phyloP scores from a whole-genome alignment of 345 rosid genomes.

The Psidium friedrichsthalianum region DNA sequence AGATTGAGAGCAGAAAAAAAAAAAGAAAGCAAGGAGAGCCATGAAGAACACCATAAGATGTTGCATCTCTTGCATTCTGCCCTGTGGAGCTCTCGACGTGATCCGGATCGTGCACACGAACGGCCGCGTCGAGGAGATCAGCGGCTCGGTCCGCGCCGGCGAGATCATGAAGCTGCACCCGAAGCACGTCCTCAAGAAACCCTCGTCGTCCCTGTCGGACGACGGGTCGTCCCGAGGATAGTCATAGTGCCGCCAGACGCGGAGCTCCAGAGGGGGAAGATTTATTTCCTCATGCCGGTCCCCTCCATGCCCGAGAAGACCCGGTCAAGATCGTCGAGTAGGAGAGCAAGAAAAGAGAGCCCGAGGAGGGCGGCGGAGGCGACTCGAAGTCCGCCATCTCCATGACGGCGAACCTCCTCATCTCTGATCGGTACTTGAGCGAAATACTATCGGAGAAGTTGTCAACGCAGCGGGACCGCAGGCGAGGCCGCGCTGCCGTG shows the following conservation, averaged over 20 bases:
- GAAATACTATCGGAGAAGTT: slow-evolving; percentile 84
- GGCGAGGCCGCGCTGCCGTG: slow-evolving; percentile 80
- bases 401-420: slow-evolving; percentile 14
- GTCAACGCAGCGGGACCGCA: slow-evolving; percentile 64
- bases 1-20: background rate
- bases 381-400: background rate
- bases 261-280: slow-evolving; percentile 86
- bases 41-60: slow-evolving; percentile 93
- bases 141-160: slow-evolving; percentile 65
- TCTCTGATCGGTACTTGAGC: slow-evolving; percentile 77
- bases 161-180: slow-evolving; percentile 84
- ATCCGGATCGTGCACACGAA: slow-evolving; percentile 83
- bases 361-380: background rate
- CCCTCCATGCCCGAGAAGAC: slow-evolving; percentile 22
- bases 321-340: slow-evolving; percentile 12
- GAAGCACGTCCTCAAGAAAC: slow-evolving; percentile 76
- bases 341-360: slow-evolving; percentile 3
- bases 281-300: slow-evolving; percentile 79
- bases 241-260: slow-evolving; percentile 89
- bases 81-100: slow-evolving; percentile 94
- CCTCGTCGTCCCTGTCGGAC: slow-evolving; percentile 34
- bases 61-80: slow-evolving; percentile 94
- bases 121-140: slow-evolving; percentile 88
- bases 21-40: background rate
- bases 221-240: slow-evolving; percentile 56